Conservation (phyloP, 805 yeast species). For the Tetrapisispora nanseiensis region DNA sequence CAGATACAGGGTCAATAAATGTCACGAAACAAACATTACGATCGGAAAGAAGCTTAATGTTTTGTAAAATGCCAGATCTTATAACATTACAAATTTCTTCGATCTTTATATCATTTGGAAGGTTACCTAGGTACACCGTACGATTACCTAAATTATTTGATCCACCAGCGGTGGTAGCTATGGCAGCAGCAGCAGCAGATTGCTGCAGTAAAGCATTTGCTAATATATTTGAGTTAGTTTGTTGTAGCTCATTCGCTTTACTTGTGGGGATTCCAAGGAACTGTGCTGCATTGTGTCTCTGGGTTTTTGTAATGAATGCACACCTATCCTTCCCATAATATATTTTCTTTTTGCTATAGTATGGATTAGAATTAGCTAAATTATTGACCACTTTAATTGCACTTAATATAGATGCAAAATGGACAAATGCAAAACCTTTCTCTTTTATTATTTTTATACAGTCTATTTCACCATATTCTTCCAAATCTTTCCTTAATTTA, state of each 20-base stretch:
- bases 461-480: slow-evolving; percentile 74
- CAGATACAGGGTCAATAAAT: slow-evolving; percentile 92
- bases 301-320: slow-evolving; percentile 89
- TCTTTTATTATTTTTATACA: slow-evolving; percentile 69
- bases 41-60: slow-evolving; percentile 69
- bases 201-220: slow-evolving; percentile 80
- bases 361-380: slow-evolving; percentile 52
- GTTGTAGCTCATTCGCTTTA: slow-evolving; percentile 67
- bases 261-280: slow-evolving; percentile 87
- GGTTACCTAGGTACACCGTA: slow-evolving; percentile 82
- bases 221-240: slow-evolving; percentile 47
- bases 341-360: slow-evolving; percentile 68
- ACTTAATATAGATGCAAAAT: slow-evolving; percentile 72
- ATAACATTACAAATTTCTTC: slow-evolving; percentile 95
- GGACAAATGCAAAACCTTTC: slow-evolving; percentile 84
- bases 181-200: slow-evolving; percentile 95
- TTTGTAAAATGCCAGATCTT: slow-evolving; percentile 86
- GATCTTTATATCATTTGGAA: slow-evolving; percentile 77
- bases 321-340: slow-evolving; percentile 91
- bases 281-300: slow-evolving; percentile 95
- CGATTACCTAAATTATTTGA: slow-evolving; percentile 86
- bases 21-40: slow-evolving; percentile 91
- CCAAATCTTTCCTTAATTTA: slow-evolving; percentile 56
- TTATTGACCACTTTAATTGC: slow-evolving; percentile 82
- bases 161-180: slow-evolving; percentile 91